Evolutionary conservation across 192 early-diverging fungal species (phyloP).

Genomic region (Funneliformis geosporum): DNA sequence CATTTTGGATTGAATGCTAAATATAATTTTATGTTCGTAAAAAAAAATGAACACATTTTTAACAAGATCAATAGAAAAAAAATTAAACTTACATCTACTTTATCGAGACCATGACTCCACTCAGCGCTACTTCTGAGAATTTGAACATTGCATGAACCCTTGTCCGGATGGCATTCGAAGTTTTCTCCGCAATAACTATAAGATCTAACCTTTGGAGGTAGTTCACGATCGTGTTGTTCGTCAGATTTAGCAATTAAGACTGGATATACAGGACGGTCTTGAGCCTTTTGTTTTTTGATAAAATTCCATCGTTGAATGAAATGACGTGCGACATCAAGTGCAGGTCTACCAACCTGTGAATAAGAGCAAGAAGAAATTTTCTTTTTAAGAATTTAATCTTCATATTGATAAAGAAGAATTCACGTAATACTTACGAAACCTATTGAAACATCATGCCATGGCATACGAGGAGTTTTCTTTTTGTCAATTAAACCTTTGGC

Average conservation of each 20-base stretch:
- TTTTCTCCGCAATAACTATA: conserved; percentile 50
- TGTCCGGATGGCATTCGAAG: conserved; percentile 57
- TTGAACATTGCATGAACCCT: conserved; percentile 71
- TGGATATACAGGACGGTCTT: conserved; percentile 59
- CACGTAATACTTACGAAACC: conserved; percentile 53
- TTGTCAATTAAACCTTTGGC: conserved; percentile 49
- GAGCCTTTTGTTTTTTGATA: conserved; percentile 71
- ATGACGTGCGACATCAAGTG: conserved; percentile 83
- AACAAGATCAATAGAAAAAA: neutral
- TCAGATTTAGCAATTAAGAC: conserved; percentile 78
- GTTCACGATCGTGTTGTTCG: conserved; percentile 20
- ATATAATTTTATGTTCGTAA: neutral
- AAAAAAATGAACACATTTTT: neutral
- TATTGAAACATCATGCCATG: conserved; percentile 87
- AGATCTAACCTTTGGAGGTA: neutral
- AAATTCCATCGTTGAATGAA: conserved; percentile 95
- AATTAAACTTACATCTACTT: conserved; percentile 42
- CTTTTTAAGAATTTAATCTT: neutral
- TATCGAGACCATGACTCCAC: conserved; percentile 70
- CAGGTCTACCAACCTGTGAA: conserved; percentile 65
- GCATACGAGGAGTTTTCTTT: conserved; percentile 67
- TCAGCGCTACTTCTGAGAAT: conserved; percentile 67
- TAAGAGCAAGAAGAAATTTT: neutral
- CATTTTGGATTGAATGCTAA: conserved; percentile 77
- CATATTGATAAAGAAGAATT: neutral